Percentiles rank a stretch among this genome's conserved stretches.
phyloP scores from a whole-genome alignment of 345 rosid genomes.

The Populus simonii region DNA sequence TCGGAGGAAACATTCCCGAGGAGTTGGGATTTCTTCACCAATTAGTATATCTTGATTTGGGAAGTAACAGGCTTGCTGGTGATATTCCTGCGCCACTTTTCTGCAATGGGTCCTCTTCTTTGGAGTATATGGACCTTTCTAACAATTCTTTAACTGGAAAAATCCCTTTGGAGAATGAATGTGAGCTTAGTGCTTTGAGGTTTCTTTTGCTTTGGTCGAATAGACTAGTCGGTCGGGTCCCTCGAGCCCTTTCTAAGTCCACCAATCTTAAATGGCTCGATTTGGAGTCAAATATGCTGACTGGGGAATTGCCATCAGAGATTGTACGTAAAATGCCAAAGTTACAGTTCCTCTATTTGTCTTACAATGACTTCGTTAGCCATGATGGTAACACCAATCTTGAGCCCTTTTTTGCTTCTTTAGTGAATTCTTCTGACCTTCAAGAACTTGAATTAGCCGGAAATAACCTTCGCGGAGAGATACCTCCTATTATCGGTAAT shows the following conservation, averaged over 20 bases:
- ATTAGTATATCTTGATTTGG: conserved; percentile 59
- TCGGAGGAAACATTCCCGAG: conserved; percentile 59
- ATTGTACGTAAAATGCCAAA: conserved; percentile 53
- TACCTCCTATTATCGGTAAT: conserved; percentile 58
- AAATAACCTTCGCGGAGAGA: conserved; percentile 61
- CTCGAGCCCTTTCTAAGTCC: conserved; percentile 60
- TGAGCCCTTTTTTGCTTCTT: conserved; percentile 65
- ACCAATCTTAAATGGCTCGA: conserved; percentile 78
- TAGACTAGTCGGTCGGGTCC: conserved; percentile 50
- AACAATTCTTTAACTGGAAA: conserved; percentile 67
- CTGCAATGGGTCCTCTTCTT: conserved; percentile 51
- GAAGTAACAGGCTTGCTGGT: conserved; percentile 53
- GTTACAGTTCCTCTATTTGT: conserved; percentile 75
- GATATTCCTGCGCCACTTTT: conserved; percentile 55
- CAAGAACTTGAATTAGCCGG: conserved; percentile 82
- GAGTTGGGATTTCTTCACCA: conserved; percentile 48
- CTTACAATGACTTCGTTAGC: conserved; percentile 67
- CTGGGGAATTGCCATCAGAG: conserved; percentile 68
- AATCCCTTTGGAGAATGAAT: conserved; percentile 51
- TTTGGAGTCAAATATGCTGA: conserved; percentile 62
- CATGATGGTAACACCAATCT: conserved; percentile 74
- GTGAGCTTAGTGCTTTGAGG: conserved; percentile 49
- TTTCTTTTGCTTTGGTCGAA: conserved; percentile 86
- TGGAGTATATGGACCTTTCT: conserved; percentile 71
- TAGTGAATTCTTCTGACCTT: conserved; percentile 50